These are phyloP conservation scores for Polytrichum formosum DNA, from an alignment of 225 moss, liverwort and hornwort species.

Conservation along the genomic window DNA sequence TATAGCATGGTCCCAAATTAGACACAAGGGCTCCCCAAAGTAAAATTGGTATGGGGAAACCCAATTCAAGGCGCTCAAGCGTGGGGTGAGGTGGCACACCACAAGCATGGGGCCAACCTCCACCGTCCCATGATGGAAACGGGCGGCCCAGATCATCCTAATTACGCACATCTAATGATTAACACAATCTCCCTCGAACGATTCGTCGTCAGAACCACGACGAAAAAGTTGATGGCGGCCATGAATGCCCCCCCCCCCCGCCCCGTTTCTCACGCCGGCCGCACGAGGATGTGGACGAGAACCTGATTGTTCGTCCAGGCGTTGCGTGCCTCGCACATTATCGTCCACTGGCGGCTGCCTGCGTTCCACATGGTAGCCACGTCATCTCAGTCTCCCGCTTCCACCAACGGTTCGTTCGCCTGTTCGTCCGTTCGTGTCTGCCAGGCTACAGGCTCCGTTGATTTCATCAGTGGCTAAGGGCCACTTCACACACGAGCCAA, in stretches of 20 bases:
- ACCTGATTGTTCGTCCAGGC: neutral
- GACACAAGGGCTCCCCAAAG: too few relatives aligned
- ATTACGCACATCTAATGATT: neutral
- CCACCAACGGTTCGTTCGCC: too few relatives aligned
- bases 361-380: too few relatives aligned
- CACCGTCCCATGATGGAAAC: neutral
- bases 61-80: too few relatives aligned
- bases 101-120: neutral
- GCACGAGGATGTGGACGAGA: neutral
- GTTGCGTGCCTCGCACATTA: neutral
- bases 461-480: too few relatives aligned
- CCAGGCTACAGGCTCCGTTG: too few relatives aligned
- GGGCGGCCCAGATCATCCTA: neutral
- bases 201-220: constrained; percentile 3
- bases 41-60: too few relatives aligned
- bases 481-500: too few relatives aligned
- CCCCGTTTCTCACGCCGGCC: neutral
- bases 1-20: too few relatives aligned
- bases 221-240: neutral
- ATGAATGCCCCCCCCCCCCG: neutral
- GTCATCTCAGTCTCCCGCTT: too few relatives aligned
- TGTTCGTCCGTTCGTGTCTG: too few relatives aligned
- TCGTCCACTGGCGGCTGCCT: neutral
- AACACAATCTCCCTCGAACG: neutral
- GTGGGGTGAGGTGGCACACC: too few relatives aligned